These are phyloP conservation scores for Fusarium nelsonii DNA, from an alignment of 2,329 filamentous ascomycete species.

Conservation along the genomic window DNA sequence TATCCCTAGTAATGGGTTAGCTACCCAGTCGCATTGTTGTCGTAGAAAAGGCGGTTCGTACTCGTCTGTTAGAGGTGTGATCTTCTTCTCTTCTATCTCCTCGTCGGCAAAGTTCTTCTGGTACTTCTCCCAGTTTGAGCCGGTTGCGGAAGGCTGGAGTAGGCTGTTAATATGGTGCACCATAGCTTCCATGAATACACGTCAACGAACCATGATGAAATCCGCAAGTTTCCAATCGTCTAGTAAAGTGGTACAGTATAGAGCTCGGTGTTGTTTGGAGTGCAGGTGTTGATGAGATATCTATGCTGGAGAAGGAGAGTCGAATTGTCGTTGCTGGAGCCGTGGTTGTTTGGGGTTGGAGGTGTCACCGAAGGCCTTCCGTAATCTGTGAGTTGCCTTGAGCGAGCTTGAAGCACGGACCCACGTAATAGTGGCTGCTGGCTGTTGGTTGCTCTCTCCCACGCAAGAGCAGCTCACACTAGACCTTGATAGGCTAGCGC, in stretches of 20 bases:
- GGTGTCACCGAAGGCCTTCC: slow-evolving; percentile 54
- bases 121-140: slow-evolving; percentile 98
- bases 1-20: slow-evolving; percentile 76
- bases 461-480: slow-evolving; percentile 28
- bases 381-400: slow-evolving; percentile 58
- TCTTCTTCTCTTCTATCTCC: slow-evolving; percentile 99
- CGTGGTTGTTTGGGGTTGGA: slow-evolving; percentile 49
- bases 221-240: slow-evolving; percentile 45
- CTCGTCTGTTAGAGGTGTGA: slow-evolving; percentile 96
- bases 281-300: slow-evolving; percentile 9
- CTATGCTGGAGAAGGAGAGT: slow-evolving; percentile 23
- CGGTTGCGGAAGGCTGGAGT: slow-evolving; percentile 89
- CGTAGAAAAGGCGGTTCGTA: slow-evolving; percentile 61
- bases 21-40: slow-evolving; percentile 6
- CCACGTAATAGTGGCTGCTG: slow-evolving; percentile 42
- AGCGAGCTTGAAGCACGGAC: slow-evolving; percentile 55
- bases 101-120: slow-evolving; percentile 97
- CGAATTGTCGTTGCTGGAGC: slow-evolving; percentile 37
- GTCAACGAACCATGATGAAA: slow-evolving; percentile 58
- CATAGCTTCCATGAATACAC: slow-evolving; percentile 17
- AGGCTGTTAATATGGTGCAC: slow-evolving; percentile 43
- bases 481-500: slow-evolving; percentile 42
- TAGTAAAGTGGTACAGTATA: not conserved
- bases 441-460: slow-evolving; percentile 20
- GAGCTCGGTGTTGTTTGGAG: not conserved